Conservation (phyloP, 1,284 basidiomycete species). For the Ganoderma lucidum region DNA sequence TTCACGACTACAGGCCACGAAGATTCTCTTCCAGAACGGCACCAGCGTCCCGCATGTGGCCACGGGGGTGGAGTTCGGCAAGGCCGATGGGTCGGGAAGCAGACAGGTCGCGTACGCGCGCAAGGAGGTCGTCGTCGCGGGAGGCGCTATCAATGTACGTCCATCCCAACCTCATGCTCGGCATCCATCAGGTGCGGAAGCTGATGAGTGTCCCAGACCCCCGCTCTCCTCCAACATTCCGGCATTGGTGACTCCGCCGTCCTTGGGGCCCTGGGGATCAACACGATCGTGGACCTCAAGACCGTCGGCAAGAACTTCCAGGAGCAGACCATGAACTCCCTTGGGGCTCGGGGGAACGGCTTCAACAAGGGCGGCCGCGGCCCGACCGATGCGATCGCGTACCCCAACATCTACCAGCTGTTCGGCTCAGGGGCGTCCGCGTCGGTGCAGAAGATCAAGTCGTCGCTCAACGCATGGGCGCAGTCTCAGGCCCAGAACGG, state of each 20-base stretch:
- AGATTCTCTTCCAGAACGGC: slow-evolving; percentile 56
- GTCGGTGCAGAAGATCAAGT: slow-evolving; percentile 45
- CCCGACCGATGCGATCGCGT: slow-evolving; percentile 50
- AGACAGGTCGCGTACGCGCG: slow-evolving; percentile 48
- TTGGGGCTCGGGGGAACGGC: slow-evolving; percentile 44
- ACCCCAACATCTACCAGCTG: slow-evolving; percentile 52
- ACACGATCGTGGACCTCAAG: slow-evolving; percentile 46
- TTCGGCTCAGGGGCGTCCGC: slow-evolving; percentile 47
- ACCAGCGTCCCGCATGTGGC: slow-evolving; percentile 52
- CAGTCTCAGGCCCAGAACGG: slow-evolving; percentile 48
- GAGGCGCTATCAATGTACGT: slow-evolving; percentile 45
- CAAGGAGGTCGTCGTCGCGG: slow-evolving; percentile 62
- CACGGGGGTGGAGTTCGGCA: slow-evolving; percentile 61
- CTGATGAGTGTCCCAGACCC: slow-evolving; percentile 37
- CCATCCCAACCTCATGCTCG: too few species aligned
- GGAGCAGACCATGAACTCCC: slow-evolving; percentile 55
- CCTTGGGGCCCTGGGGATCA: slow-evolving; percentile 49
- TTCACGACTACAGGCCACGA: slow-evolving; percentile 51
- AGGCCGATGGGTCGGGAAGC: slow-evolving; percentile 29
- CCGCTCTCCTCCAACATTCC: slow-evolving; percentile 52
- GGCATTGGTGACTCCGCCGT: slow-evolving; percentile 53
- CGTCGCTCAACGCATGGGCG: slow-evolving; percentile 49
- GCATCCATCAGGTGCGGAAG: not conserved
- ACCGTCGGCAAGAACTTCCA: slow-evolving; percentile 57
- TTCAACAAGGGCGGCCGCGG: slow-evolving; percentile 44